These are phyloP conservation scores for Capsicum chinense DNA, from an alignment of 257 asterid genomes.

Conservation along the genomic window DNA sequence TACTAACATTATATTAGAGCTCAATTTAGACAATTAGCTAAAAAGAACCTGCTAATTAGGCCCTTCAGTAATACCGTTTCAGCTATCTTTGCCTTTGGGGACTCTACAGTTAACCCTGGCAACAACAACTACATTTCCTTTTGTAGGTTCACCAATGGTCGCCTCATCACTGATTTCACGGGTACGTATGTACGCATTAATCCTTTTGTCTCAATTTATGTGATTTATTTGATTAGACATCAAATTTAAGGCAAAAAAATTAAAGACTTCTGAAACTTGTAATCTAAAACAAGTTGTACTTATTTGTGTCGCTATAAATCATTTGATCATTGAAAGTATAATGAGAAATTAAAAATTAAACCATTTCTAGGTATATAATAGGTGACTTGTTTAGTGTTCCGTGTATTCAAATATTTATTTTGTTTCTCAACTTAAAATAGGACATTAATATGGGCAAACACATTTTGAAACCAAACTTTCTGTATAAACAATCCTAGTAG, in stretches of 20 bases:
- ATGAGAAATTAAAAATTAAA: neutral
- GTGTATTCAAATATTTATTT: too few species aligned
- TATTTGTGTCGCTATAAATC: neutral
- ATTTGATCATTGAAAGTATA: neutral
- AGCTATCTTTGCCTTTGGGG: constrained; percentile 65
- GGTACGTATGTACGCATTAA: constrained; percentile 43
- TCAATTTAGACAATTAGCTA: neutral
- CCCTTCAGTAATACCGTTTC: constrained; percentile 38
- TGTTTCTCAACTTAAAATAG: too few species aligned
- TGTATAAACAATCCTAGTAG: too few species aligned
- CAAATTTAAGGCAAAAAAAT: neutral
- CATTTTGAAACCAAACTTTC: too few species aligned
- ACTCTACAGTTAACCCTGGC: constrained; percentile 79
- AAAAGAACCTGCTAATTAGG: neutral
- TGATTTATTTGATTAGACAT: neutral
- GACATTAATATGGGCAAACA: too few species aligned
- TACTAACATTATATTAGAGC: neutral
- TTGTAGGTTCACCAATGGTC: constrained; percentile 75
- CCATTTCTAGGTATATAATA: too few species aligned
- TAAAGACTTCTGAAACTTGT: too few species aligned
- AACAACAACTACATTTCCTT: constrained; percentile 66
- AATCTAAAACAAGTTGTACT: neutral
- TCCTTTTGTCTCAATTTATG: neutral
- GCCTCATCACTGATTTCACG: constrained; percentile 58
- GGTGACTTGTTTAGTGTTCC: too few species aligned